Percentiles rank a stretch among this genome's conserved stretches.
These are phyloP conservation scores for Zea mays DNA, from an alignment of 176 grass and related monocot species.

Conservation along the genomic window DNA sequence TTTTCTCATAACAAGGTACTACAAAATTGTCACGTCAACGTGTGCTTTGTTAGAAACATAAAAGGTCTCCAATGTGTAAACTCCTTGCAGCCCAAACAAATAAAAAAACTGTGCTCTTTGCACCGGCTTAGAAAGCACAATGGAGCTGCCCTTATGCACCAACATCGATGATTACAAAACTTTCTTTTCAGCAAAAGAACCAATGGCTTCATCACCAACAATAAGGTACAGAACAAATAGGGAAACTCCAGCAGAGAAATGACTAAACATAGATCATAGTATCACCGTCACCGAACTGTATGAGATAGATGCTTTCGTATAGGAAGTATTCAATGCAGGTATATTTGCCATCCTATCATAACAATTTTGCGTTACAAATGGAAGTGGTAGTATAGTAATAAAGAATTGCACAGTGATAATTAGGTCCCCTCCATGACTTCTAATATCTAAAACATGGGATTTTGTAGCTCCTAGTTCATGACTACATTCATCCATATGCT, in stretches of 20 bases:
- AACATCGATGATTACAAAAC: background rate
- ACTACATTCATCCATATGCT: background rate
- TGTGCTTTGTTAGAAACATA: background rate
- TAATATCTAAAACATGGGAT: background rate
- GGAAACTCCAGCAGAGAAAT: background rate
- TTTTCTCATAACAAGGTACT: background rate
- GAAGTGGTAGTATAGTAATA: slow-evolving; percentile 20
- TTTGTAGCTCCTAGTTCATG: slow-evolving; percentile 1
- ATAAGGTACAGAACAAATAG: background rate
- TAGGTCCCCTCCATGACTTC: background rate
- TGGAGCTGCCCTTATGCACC: background rate
- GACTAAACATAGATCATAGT: slow-evolving; percentile 11
- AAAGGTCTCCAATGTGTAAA: background rate
- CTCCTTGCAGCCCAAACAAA: background rate
- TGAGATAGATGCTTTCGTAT: slow-evolving; percentile 10
- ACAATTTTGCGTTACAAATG: slow-evolving; percentile 25
- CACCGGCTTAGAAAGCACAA: background rate
- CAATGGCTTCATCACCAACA: background rate
- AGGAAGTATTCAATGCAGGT: background rate
- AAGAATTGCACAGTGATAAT: slow-evolving; percentile 26
- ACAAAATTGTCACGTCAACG: background rate
- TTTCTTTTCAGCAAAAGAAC: background rate
- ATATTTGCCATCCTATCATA: slow-evolving; percentile 26
- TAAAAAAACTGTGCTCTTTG: background rate
- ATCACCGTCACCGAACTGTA: background rate